Evolutionary conservation across 1,284 basidiomycete species (phyloP).

Genomic region (Ganoderma boninense): DNA sequence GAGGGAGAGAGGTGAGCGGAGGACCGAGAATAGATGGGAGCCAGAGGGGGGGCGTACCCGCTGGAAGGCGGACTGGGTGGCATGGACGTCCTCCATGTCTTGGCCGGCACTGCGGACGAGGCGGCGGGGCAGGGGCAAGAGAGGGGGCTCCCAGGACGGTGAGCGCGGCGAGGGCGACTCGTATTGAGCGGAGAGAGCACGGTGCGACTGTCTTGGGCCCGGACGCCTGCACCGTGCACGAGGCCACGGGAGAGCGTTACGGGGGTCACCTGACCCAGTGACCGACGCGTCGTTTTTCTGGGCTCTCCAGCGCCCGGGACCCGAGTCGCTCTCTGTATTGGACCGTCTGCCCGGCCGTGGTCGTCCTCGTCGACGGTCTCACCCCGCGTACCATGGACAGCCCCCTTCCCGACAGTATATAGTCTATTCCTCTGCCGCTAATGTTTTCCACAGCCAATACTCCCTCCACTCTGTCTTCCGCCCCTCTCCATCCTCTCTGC

Average conservation of each 20-base stretch:
- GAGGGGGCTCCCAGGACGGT: conserved; percentile 1
- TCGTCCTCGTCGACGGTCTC: neutral
- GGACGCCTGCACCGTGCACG: too few species aligned
- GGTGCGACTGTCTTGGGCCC: neutral
- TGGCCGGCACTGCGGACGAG: neutral
- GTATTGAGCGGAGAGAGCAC: conserved; percentile 1
- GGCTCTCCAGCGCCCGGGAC: neutral
- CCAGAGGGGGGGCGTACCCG: conserved; percentile 39
- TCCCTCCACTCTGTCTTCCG: neutral
- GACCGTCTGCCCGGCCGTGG: neutral
- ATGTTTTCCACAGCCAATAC: neutral
- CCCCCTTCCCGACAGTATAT: conserved; percentile 8
- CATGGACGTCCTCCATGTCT: conserved; percentile 14
- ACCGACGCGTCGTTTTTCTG: conserved; percentile 15
- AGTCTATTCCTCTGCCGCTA: conserved; percentile 4
- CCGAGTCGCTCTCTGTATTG: neutral
- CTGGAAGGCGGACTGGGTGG: conserved; percentile 43
- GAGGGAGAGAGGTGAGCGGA: conserved; percentile 3
- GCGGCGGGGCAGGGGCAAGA: neutral
- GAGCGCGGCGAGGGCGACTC: neutral
- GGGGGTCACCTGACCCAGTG: conserved; percentile 10
- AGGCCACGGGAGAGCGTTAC: conserved; percentile 5
- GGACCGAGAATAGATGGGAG: neutral
- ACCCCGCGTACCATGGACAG: conserved; percentile 5
- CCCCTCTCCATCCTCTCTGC: neutral